Conservation (phyloP, 2,329 filamentous ascomycete species). For the Trichocomaceae sp. region DNA sequence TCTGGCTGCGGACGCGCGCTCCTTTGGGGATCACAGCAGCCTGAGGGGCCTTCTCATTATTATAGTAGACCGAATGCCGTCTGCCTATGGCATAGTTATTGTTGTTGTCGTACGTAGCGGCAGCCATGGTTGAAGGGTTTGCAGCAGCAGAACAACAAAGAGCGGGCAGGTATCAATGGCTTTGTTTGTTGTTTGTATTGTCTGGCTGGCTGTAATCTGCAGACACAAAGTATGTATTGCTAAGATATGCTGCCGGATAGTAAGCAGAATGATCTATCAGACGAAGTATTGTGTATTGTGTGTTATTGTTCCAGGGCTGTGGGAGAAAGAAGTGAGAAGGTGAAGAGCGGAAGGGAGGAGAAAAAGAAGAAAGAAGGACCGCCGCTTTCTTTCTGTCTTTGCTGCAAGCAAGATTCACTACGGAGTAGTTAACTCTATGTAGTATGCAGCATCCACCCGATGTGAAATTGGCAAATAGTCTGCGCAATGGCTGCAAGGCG, state of each 20-base stretch:
- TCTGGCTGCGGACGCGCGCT: constrained; percentile 47
- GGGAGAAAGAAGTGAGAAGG: not conserved
- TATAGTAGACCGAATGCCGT: constrained; percentile 46
- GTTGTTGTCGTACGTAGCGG: not conserved
- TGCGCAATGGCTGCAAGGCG: constrained; percentile 2
- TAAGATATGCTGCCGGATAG: not conserved
- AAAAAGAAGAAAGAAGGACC: constrained; percentile 14
- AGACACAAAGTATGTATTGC: not conserved
- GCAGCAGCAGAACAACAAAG: not conserved
- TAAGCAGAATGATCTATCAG: not conserved
- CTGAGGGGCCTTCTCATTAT: constrained; percentile 26
- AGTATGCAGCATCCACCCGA: not conserved
- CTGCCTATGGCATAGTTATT: constrained; percentile 49
- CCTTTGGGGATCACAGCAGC: constrained; percentile 38
- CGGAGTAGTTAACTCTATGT: not conserved
- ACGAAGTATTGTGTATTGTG: not conserved
- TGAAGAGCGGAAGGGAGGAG: constrained; percentile 13
- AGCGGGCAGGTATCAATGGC: not conserved
- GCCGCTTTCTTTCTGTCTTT: not conserved
- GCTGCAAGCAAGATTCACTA: not conserved
- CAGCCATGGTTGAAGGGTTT: not conserved
- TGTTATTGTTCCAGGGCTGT: no score
- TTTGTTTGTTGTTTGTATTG: not conserved
- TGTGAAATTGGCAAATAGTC: not conserved
- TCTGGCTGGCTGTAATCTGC: not conserved